phyloP scores from a whole-genome alignment of 2,329 filamentous ascomycete species.

The Sphaerostilbella broomeana region DNA sequence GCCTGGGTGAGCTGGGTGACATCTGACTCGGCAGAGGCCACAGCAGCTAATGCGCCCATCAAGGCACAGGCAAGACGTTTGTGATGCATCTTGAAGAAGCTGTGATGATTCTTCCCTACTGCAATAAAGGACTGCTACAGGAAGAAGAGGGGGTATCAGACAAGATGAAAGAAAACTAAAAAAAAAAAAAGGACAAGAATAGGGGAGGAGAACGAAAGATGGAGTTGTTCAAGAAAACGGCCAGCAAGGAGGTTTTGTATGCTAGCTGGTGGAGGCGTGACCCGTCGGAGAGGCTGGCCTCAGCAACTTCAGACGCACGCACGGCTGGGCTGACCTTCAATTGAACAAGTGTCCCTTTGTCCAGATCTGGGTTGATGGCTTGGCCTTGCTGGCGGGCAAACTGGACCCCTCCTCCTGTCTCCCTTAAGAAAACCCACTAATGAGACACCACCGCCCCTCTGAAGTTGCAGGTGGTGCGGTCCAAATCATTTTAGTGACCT shows the following conservation, averaged over 20 bases:
- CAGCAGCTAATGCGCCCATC: conserved; percentile 47
- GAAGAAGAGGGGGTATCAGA: not conserved
- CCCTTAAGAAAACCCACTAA: conserved; percentile 9
- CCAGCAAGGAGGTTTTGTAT: conserved; percentile 30
- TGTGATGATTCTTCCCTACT: conserved; percentile 13
- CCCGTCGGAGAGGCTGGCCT: not conserved
- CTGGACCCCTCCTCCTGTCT: conserved; percentile 2
- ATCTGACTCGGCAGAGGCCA: conserved; percentile 66
- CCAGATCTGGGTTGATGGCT: conserved; percentile 10
- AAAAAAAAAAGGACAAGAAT: conserved; percentile 14
- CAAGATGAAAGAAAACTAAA: conserved; percentile 9
- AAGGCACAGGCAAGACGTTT: conserved; percentile 48
- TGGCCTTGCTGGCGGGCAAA: conserved; percentile 5
- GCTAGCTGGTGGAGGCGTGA: no score
- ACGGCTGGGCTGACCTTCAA: conserved; percentile 28
- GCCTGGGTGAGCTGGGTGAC: conserved; percentile 80
- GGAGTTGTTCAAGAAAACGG: conserved; percentile 20
- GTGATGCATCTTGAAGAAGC: conserved; percentile 38
- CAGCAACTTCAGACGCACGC: conserved; percentile 11
- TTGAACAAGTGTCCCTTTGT: conserved; percentile 41
- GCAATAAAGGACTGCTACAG: conserved; percentile 5
- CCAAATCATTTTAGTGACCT: not conserved
- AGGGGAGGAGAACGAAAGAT: conserved; percentile 16
- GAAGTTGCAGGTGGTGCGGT: not conserved
- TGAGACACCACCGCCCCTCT: no score